phyloP scores from a whole-genome alignment of 768 basidiomycete genomes.

The Cystofilobasidium capitatum region DNA sequence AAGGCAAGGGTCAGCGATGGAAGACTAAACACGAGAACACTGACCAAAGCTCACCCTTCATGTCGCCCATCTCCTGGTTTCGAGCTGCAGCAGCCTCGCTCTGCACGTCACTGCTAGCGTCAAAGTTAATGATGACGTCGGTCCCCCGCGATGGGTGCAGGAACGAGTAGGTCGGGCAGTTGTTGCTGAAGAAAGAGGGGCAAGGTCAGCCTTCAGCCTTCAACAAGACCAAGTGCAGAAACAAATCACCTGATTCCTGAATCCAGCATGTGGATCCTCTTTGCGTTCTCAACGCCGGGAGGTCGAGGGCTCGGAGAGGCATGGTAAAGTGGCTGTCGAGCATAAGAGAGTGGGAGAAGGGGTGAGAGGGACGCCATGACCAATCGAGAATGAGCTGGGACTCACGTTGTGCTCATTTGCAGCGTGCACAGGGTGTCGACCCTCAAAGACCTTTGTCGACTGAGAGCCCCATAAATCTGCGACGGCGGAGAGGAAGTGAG shows the following conservation, averaged over 20 bases:
- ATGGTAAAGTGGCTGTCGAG: conserved; percentile 17
- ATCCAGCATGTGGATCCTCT: conserved; percentile 21
- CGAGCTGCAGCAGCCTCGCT: conserved; percentile 19
- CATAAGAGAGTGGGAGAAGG: too few relatives aligned
- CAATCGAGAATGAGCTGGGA: too few relatives aligned
- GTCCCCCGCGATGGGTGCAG: conserved; percentile 24
- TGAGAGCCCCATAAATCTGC: conserved; percentile 24
- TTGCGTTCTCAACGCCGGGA: conserved; percentile 27
- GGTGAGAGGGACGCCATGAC: too few relatives aligned
- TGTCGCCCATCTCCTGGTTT: conserved; percentile 26
- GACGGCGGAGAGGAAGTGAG: not conserved
- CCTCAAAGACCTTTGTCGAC: conserved; percentile 25
- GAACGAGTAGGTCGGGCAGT: conserved; percentile 28
- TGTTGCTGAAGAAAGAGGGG: conserved; percentile 22
- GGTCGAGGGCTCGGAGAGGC: conserved; percentile 19
- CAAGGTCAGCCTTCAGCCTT: not conserved
- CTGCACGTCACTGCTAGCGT: conserved; percentile 15
- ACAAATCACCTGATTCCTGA: conserved; percentile 9
- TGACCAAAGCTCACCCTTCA: conserved; percentile 19
- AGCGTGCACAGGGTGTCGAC: conserved; percentile 27
- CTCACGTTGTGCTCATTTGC: conserved; percentile 26
- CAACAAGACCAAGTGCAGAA: not conserved
- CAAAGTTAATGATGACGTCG: conserved; percentile 28
- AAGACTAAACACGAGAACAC: not conserved
- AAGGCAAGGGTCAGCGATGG: not conserved